Percentiles rank a stretch among this genome's conserved stretches.
Conservation (phyloP, 495 filamentous ascomycete species). For the Aspergillus baeticus region DNA sequence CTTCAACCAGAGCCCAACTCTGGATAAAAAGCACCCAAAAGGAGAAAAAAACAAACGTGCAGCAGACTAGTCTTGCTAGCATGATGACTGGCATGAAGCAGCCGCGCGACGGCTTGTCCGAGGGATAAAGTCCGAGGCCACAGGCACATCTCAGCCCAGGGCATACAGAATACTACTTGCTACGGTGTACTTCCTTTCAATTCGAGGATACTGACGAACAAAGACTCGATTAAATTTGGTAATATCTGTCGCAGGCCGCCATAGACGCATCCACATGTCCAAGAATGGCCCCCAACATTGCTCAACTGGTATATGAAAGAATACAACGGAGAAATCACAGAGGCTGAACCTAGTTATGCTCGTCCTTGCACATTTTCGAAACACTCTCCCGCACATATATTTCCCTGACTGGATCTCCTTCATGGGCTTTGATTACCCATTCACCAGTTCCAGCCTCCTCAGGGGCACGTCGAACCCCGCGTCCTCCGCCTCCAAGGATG, state of each 20-base stretch:
- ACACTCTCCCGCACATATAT: conserved; percentile 48
- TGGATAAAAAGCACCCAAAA: conserved; percentile 3
- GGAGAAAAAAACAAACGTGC: conserved; percentile 12
- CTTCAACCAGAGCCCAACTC: background rate
- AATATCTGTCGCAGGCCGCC: no score
- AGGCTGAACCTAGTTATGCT: background rate
- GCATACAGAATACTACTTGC: no score
- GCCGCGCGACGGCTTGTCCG: background rate
- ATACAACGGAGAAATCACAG: background rate
- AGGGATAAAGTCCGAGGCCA: background rate
- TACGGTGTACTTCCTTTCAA: no score
- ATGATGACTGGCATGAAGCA: conserved; percentile 12
- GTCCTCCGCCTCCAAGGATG: conserved; percentile 76
- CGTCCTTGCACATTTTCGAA: conserved; percentile 23
- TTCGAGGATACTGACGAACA: no score
- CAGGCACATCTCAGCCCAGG: background rate
- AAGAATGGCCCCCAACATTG: background rate
- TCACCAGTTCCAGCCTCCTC: conserved; percentile 64
- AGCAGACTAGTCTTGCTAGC: background rate
- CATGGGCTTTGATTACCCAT: conserved; percentile 63
- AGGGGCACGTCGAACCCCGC: conserved; percentile 64
- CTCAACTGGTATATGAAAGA: background rate
- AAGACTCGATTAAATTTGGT: no score
- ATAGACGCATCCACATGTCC: background rate
- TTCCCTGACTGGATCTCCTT: conserved; percentile 68